These are phyloP conservation scores for Kuraishia ogatae DNA, from an alignment of 805 yeast species.

Conservation along the genomic window DNA sequence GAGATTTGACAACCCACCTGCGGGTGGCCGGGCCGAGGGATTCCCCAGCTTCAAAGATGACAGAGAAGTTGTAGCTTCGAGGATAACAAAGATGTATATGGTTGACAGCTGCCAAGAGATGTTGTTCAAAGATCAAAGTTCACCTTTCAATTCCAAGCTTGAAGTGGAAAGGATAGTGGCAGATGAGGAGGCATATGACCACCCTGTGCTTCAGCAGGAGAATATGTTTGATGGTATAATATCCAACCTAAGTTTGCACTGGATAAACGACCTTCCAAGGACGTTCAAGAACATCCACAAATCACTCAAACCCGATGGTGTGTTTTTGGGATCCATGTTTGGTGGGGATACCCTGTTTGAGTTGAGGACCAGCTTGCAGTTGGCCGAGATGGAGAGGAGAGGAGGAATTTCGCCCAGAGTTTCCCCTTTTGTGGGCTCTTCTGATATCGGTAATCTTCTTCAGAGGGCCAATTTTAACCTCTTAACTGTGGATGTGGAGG, in stretches of 20 bases:
- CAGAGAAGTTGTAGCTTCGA: slow-evolving; percentile 38
- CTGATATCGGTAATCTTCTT: slow-evolving; percentile 66
- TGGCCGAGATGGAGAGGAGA: slow-evolving; percentile 71
- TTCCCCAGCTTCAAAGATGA: slow-evolving; percentile 40
- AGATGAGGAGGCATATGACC: slow-evolving; percentile 60
- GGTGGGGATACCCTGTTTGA: slow-evolving; percentile 86
- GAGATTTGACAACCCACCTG: slow-evolving; percentile 23
- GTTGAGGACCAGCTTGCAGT: slow-evolving; percentile 67
- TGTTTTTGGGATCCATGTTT: slow-evolving; percentile 72
- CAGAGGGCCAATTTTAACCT: slow-evolving; percentile 72
- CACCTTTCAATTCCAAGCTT: slow-evolving; percentile 32
- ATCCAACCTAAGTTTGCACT: slow-evolving; percentile 67
- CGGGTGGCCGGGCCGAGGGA: slow-evolving; percentile 16
- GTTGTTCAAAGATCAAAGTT: slow-evolving; percentile 40
- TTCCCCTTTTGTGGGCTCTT: slow-evolving; percentile 71
- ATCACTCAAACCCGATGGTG: slow-evolving; percentile 68
- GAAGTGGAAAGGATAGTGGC: slow-evolving; percentile 41
- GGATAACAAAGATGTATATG: slow-evolving; percentile 52
- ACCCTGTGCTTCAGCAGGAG: slow-evolving; percentile 29
- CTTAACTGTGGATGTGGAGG: slow-evolving; percentile 80
- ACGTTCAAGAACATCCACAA: slow-evolving; percentile 46
- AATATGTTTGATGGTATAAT: slow-evolving; percentile 57
- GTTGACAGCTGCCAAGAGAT: slow-evolving; percentile 51
- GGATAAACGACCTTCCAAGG: slow-evolving; percentile 81
- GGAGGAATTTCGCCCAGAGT: slow-evolving; percentile 80